phyloP scores from a whole-genome alignment of 164 flowering plant genomes.

The Magnolia changhungtana region DNA sequence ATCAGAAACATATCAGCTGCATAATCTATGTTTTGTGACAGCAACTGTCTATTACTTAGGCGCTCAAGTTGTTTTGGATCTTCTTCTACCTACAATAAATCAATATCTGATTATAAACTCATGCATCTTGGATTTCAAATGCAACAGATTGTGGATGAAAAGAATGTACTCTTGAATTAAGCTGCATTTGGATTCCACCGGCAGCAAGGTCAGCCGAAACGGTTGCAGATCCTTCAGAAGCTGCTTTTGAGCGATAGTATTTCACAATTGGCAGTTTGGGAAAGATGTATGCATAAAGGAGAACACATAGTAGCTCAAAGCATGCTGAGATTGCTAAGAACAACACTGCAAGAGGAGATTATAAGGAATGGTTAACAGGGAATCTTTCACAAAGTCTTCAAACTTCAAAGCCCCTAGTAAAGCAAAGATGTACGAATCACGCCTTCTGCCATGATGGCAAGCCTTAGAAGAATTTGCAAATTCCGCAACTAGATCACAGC shows the following conservation, averaged over 20 bases:
- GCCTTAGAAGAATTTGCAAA: too few species aligned
- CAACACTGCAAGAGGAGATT: conserved; percentile 45
- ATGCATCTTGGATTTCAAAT: neutral
- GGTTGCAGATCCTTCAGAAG: conserved; percentile 74
- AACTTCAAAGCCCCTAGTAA: neutral
- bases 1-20: conserved; percentile 52
- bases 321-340: conserved; percentile 54
- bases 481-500: too few species aligned
- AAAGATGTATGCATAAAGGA: conserved; percentile 61
- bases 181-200: conserved; percentile 44
- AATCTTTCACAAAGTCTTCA: neutral
- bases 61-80: conserved; percentile 33
- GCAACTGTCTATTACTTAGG: conserved; percentile 51
- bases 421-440: neutral
- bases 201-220: conserved; percentile 80
- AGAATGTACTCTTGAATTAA: neutral
- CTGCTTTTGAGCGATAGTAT: conserved; percentile 73
- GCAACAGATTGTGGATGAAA: neutral
- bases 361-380: neutral
- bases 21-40: conserved; percentile 59
- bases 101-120: neutral
- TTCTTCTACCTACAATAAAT: conserved; percentile 34
- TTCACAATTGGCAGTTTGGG: conserved; percentile 69
- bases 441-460: too few species aligned
- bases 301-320: conserved; percentile 57